Evolutionary conservation across 129 eudicot species (phyloP), one percentile per base, ranked within the genome.

Genomic region (Tagetes patula): DNA sequence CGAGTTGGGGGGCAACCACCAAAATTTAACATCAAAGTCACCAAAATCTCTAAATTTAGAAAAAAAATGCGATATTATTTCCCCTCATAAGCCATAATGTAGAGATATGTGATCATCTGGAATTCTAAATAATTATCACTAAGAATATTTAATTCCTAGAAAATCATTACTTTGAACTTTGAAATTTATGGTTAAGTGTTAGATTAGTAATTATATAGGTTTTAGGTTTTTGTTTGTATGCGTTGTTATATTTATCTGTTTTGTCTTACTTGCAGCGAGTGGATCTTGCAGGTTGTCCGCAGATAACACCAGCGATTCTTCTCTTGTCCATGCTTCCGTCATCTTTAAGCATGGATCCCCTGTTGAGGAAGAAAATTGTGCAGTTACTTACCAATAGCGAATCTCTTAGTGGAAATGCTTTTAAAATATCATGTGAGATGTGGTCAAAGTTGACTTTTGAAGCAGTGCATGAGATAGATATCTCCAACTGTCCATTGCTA

Each of bases 221-320:
- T 32, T 50, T 59, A 59, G n/a, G 64, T 9, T 32, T 30, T 6
- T 31, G 41, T 37, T 46, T 34, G 48, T 9, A 53, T 47, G 14
- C 34, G 47, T 20, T 37, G 53, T 69, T 38, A 67, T 31, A 61
- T 62, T 27, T 63, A 39, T 3, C 33, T 84, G 36, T 70, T 9
- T 58, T 70, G 54, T 75, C 58, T 38, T 62, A 40, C 75, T 49
- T 82, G 84, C 87, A 93, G 98, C 83, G 73, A 81, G 45, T 94
- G 75, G 96, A 90, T 79, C 80, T 94, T 63, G 86, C 96, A 48
- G 80, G 89, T 13, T 87, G 96, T 84, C 93, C 89, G 54, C 93
- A 90, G 72, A 76, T 94, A 40, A 85, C 72, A 40, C 80, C 81
- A 30, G 69, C 60, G 3, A 70, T 77, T 68, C 69, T 94, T 59